phyloP scores from a whole-genome alignment of 2,329 filamentous ascomycete genomes.

The Dactylella cylindrospora region DNA sequence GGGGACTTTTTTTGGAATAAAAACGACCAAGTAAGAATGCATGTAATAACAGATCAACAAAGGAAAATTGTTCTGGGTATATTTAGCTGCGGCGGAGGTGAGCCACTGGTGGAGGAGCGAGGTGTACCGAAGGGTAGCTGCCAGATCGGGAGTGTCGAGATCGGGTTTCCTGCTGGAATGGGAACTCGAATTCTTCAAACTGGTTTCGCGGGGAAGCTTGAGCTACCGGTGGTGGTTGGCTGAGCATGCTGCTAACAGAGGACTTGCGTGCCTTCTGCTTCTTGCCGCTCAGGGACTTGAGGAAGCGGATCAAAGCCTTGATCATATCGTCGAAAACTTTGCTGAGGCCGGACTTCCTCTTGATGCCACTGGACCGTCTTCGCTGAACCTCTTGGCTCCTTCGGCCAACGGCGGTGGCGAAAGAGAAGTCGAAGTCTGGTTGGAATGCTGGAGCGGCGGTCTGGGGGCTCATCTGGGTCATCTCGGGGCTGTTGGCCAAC shows the following conservation, averaged over 20 bases:
- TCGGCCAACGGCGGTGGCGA: constrained; percentile 35
- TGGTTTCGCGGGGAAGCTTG: constrained; percentile 1
- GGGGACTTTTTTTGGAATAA: constrained; percentile 44
- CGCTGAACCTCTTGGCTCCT: constrained; percentile 15
- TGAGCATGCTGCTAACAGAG: constrained; percentile 8
- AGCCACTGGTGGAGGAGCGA: constrained; percentile 32
- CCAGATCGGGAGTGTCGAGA: constrained; percentile 4
- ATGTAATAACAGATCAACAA: constrained; percentile 24
- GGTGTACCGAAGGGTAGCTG: constrained; percentile 32
- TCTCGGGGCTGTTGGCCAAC: constrained; percentile 30
- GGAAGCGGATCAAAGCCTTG: constrained; percentile 27
- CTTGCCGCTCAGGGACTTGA: constrained; percentile 30
- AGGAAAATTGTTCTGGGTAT: constrained; percentile 19
- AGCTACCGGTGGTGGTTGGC: constrained; percentile 10
- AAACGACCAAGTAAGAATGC: not conserved
- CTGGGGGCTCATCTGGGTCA: constrained; percentile 30
- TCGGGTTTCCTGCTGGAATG: constrained; percentile 20
- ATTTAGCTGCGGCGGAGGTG: constrained; percentile 30
- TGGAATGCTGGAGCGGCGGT: constrained; percentile 12
- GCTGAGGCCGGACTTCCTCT: constrained; percentile 31
- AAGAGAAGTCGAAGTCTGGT: constrained; percentile 35
- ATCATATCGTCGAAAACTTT: constrained; percentile 21
- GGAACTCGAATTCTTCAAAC: constrained; percentile 36
- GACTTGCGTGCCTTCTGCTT: constrained; percentile 22
- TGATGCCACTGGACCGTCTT: not conserved